Evolutionary conservation across 1,139 yeast genomes (phyloP), one percentile per base, ranked within the genome.

Genomic region (Torulaspora globosa): DNA sequence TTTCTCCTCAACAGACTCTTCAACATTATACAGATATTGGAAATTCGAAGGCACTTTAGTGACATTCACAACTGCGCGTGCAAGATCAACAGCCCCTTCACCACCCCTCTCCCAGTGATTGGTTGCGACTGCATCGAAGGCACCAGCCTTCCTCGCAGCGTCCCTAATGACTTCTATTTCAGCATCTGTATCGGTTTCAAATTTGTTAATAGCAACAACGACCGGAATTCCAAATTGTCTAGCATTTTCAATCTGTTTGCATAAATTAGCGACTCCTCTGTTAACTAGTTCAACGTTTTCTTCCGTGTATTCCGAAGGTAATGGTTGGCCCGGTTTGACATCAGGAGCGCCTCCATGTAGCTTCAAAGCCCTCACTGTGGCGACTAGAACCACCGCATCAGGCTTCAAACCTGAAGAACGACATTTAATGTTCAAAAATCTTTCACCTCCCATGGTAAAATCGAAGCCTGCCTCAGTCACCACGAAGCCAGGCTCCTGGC

Each of bases 91-190:
- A 9, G 92, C 86, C 55, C 90, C 94, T 47, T 68, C 68, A 61
- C 94, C 94, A 70, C 94, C 94, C 65, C 81, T 70, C 48, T 84
- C 87, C 88, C 90, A 84, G 63, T 84, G 92, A 67, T 82, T 82
- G 8, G 89, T 78, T 27, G 80, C 76, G 48, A 82, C 87, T 14
- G 92, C 92, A 59, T 73, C 84, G 50, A 73, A 74, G 1, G 94
- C 94, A 58, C 92, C 92, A 7, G 90, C 88, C 56, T 74, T 73
- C 46, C 76, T 59, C 2, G 92, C 84, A 54, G 82, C 79, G 52
- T 76, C 67, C 65, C 75, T 80, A 44, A 84, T 82, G 41, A 80
- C 71, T 41, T 74, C 79, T 49, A 82, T 72, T 68, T 84, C 94
- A 29, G 79, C 80, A n/a, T 68, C 72, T 14, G 87, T 72, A 62